A percentile compares a stretch with the other conserved stretches of the same genome.
phyloP scores from a whole-genome alignment of 768 basidiomycete genomes.

The Tricholomella constricta region DNA sequence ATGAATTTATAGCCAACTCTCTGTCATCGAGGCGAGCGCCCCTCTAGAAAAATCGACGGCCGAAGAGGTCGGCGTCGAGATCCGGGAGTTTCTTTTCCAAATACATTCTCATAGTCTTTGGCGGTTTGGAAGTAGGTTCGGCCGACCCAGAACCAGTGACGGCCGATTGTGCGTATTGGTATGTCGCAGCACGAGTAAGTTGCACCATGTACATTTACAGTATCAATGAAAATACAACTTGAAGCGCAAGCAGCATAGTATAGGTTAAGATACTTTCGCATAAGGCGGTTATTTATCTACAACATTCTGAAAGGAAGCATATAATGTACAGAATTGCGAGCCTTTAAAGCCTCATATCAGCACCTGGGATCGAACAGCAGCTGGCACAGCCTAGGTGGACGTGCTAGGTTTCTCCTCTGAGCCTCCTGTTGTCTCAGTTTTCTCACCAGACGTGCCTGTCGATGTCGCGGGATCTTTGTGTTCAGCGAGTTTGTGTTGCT shows the following conservation, averaged over 20 bases:
- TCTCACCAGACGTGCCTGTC: constrained; percentile 1
- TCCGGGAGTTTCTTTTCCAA: constrained; percentile 1
- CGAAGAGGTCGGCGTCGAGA: constrained; percentile 1
- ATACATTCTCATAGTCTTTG: too few species aligned
- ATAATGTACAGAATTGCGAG: background rate
- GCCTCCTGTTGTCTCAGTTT: background rate
- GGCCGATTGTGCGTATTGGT: too few species aligned
- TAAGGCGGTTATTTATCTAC: too few species aligned
- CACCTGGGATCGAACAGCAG: constrained; percentile 3
- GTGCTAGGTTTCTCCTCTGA: constrained; percentile 10
- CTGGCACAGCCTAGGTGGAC: constrained; percentile 19
- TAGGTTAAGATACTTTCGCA: too few species aligned
- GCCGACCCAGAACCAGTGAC: background rate
- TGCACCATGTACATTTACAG: too few species aligned
- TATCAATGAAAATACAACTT: too few species aligned
- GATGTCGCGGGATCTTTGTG: constrained; percentile 40
- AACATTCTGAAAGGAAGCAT: too few species aligned
- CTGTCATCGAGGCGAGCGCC: background rate
- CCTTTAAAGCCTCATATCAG: background rate
- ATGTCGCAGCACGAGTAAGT: too few species aligned
- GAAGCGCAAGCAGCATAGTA: background rate
- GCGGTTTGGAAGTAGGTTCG: background rate
- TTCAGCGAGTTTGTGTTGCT: too few species aligned
- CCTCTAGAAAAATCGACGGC: background rate
- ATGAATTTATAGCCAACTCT: background rate